Conservation (phyloP, 139 green algal species). For the Spirogloea muscicola region DNA sequence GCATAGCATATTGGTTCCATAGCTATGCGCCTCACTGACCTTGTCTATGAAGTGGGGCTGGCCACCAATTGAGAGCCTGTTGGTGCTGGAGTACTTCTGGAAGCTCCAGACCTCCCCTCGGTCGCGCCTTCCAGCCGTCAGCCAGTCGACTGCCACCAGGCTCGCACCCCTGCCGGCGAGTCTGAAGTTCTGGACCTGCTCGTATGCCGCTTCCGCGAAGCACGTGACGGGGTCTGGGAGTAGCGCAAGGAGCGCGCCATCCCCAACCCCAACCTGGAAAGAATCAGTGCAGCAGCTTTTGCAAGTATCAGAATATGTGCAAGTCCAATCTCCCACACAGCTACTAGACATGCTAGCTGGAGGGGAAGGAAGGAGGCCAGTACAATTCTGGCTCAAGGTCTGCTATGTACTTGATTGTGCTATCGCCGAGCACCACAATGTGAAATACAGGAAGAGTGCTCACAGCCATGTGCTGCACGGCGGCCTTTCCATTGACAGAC, state of each 20-base stretch:
- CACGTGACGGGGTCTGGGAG: constrained; percentile 50
- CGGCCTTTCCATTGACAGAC: background rate
- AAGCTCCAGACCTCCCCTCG: constrained; percentile 43
- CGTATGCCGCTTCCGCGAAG: constrained; percentile 22
- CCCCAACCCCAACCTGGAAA: background rate
- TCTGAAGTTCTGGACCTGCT: constrained; percentile 38
- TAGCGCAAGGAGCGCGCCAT: constrained; percentile 32
- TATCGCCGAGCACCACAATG: background rate
- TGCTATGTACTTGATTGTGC: background rate
- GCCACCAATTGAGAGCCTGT: constrained; percentile 8
- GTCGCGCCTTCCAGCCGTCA: constrained; percentile 32
- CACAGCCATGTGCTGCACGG: no score
- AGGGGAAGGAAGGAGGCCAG: background rate
- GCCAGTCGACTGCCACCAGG: constrained; percentile 50
- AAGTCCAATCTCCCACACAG: background rate
- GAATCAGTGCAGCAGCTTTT: background rate
- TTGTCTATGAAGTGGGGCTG: background rate
- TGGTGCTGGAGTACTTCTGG: constrained; percentile 30
- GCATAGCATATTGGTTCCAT: background rate
- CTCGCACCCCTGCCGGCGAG: constrained; percentile 29
- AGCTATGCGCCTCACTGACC: background rate
- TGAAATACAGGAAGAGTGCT: background rate
- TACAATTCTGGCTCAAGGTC: background rate
- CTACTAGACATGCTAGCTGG: background rate
- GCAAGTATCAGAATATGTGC: background rate